Base-by-base conservation (phyloP, 2,329 filamentous ascomycete species). In the Emydomyces testavorans region DNA sequence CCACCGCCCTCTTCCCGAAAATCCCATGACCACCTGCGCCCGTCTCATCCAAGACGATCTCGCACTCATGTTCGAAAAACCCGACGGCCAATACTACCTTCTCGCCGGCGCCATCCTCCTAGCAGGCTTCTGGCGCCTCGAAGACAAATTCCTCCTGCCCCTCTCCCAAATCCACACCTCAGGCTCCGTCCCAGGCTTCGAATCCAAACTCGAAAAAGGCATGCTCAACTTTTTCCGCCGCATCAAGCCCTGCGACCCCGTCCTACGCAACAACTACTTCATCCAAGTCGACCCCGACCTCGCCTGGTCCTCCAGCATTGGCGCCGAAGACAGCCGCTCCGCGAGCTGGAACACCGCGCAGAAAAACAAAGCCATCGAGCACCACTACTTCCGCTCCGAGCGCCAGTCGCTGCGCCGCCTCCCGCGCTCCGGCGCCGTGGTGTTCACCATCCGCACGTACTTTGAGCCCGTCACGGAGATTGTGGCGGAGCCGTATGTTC, bases 151-250 rank as follows among this genome's bases (percentile, higher is more conserved):
- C 58, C 82, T 83, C 20, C 89, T 92, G 85, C 72, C 75, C 1
- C 68, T 93, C 5, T 80, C 78, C 0, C 80, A 89, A 48, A 89
- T 94, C 56, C 86, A 93, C 65, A 86, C 80, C 0, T 80, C 76
- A 0, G 86, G 82, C 38, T 73, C 84, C 53, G 87, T 94, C 0
- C 84, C 85, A 0, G 79, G 80, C 39, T 89, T 75, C 69, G 74
- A 74, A 50, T 70, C 78, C 55, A 86, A 85, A 59, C 69, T 90
- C 8, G 80, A 88, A 60, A 80, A 78, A 51, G 82, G 83, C 10
- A 90, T 89, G 84, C 75, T 75, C 68, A 86, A 83, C 61, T 88
- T 93, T 69, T 92, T 93, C 68, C 72, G 77, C 0, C 70, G 86
- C 0, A 63, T 92, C 0, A 73, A 76, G 58, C 82, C 82, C 1